phyloP scores from a whole-genome alignment of 345 rosid genomes.

The Geranium rotundifolium region DNA sequence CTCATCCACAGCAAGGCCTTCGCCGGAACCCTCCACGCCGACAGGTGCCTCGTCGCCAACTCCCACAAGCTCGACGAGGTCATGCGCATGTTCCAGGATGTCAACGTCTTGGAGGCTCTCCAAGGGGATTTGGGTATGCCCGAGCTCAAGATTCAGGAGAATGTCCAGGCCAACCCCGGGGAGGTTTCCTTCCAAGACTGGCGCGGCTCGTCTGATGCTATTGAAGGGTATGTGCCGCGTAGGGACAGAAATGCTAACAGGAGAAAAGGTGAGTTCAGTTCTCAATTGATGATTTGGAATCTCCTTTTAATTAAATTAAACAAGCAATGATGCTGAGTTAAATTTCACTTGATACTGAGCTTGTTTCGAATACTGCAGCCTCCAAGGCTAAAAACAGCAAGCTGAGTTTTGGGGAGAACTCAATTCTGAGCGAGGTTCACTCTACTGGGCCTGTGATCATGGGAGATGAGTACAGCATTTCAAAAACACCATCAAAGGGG shows the following conservation, averaged over 20 bases:
- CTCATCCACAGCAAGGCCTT: conserved; percentile 47
- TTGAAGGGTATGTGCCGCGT: conserved; percentile 80
- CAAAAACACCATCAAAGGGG: conserved; percentile 27
- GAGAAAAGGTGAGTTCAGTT: background rate
- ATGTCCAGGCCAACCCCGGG: conserved; percentile 20
- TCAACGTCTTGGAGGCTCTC: conserved; percentile 14
- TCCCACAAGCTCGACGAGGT: conserved; percentile 31
- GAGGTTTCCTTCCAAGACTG: conserved; percentile 31
- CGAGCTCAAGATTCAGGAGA: conserved; percentile 49
- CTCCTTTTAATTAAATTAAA: too few species aligned
- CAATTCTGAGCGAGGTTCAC: conserved; percentile 36
- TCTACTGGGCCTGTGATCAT: conserved; percentile 49
- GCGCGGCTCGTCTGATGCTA: conserved; percentile 66
- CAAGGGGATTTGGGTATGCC: conserved; percentile 38
- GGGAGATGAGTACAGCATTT: conserved; percentile 43
- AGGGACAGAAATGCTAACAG: conserved; percentile 15
- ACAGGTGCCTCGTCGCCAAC: conserved; percentile 38
- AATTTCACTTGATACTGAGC: background rate
- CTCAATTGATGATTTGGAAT: too few species aligned
- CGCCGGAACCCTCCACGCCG: conserved; percentile 35
- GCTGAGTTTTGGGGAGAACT: conserved; percentile 16
- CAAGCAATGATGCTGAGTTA: background rate
- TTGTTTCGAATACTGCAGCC: conserved; percentile 30
- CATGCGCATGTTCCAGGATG: conserved; percentile 33
- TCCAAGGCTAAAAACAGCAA: conserved; percentile 19